Base-by-base conservation (phyloP, 2,329 filamentous ascomycete species). In the Phyllosticta capitalensis region DNA sequence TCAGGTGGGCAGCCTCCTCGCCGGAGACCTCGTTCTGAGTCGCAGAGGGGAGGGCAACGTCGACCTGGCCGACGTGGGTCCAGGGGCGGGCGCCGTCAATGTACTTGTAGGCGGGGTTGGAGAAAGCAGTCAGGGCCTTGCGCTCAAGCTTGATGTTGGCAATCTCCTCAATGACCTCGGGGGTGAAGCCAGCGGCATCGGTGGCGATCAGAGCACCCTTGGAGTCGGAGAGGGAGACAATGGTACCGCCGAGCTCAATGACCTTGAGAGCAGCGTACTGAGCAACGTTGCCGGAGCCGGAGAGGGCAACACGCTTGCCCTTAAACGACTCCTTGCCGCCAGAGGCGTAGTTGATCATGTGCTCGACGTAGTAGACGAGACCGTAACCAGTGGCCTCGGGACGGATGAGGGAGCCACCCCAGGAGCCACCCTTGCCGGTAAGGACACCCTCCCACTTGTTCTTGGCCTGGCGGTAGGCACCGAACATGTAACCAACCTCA, bases 321-420 rank as follows among this genome's bases (percentile, higher is more conserved):
- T 83, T 77, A 80, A 95, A 95, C 66, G 82, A 83, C 72, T 95
- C 91, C 73, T 87, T 86, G 74, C 90, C 90, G 62, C 79, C 78
- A 21, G 81, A 81, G 67, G 90, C 89, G 76, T 96, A 87, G 75
- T 88, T 80, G 72, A 97, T 92, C 92, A 96, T 96, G 82, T 95
- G 89, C 68, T 88, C 83, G 72, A 96, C 90, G 75, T 96, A 95
- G 84, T 97, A 97, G 75, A 96, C 87, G 63, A 96, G 85, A 76
- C 94, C 94, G 78, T 90, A 97, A 62, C 94, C 94, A 60, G 94
- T 99, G 68, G 94, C 94, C 83, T 99, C 92, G 64, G 94, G 92
- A 64, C 94, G 85, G 80, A 97, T 96, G 78, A 96, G 79, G 72
- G 84, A 89, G 70, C 94, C 94, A 75, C 94, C 94, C 91, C 92